Evolutionary conservation across 1,284 basidiomycete genomes (phyloP), one percentile per base, ranked within the genome.

Genomic region (Rhizopogon parksii): DNA sequence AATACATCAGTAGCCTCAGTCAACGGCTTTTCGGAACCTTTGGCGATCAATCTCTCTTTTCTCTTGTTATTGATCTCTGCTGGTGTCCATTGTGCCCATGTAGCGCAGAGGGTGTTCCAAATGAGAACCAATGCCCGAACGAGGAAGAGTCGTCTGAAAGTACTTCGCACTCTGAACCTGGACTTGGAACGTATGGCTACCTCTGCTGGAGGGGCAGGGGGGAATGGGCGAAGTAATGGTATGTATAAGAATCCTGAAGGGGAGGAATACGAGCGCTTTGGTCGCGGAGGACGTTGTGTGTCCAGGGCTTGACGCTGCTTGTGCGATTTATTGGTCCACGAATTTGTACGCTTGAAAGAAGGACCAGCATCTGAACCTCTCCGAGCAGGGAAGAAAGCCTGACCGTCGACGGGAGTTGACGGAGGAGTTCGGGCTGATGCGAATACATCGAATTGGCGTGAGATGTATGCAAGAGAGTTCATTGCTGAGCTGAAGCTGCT

Each of bases 381-480:
- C 24, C 64, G 67, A 15, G 43, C 25, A 2, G 45, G 38, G 43
- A 17, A 63, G 14, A 60, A 49, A 15, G 59, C 46, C 14, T 59
- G 63, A 19, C 73, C 69, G 45, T 70, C 60, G 35, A 69, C 65
- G 49, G 77, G 76, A 0, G 77, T 78, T 32, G 78, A 74, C 19
- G 79, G 77, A 36, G 78, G 76, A 11, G 79, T 70, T 64, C 68
- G 56, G 27, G 71, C 53, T 5, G 77, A 68, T 46, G 78, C 76
- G 53, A 83, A 68, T 50, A 76, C 78, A 68, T 86, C 83, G 69
- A 83, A 79, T 60, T 84, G 80, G 59, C 80, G 79, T 56, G 85
- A 83, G 48, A 87, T 71, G 67, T 83, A 80, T 8, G 75, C 71
- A 59, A 87, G 77, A 57, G 82, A 82, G 69, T 87, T 86, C 84